Base-by-base conservation (phyloP, 495 filamentous ascomycete species). In the Corynascus novoguineensis region DNA sequence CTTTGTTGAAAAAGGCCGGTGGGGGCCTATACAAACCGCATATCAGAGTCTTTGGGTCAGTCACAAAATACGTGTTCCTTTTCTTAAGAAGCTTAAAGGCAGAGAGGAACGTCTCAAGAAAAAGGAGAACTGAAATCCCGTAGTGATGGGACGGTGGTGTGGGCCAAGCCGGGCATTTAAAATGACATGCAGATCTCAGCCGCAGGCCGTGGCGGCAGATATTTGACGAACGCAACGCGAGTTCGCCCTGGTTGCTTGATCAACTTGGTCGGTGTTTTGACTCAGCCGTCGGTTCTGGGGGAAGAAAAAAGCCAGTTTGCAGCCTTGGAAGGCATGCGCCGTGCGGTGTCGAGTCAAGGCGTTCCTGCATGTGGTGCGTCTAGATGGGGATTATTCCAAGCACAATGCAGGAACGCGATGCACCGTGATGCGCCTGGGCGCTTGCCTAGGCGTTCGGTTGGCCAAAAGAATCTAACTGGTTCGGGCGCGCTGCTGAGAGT, bases 171-270 rank as follows among this genome's bases (percentile, higher is more conserved):
- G 55, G 55, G 25, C 49, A 51, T 55, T 62, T 58, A 53, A 61
- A 50, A 49, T 51, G 53, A 62, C 55, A 55, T 55, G 60, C 55
- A 58, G 60, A 62, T 62, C 60, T 52, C 55, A 44, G 50, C 42
- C 53, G 37, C 45, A 51, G 15, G 21, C 11, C 40, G n/a, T 25
- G 34, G 24, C 19, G 42, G 34, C 24, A 40, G 50, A 29, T 27
- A 15, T 15, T 28, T 22, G 19, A 41, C n/a, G 14, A 41, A 41
- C 37, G 37, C 21, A 3, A 28, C 29, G 3, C 25, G 44, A 22
- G 46, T 1, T 55, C 57, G 42, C 41, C 34, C 57, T 53, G 49
- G 15, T 54, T 53, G 44, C 50, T 37, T 58, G 10, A 17, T 48
- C 14, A 19, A 24, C 5, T 34, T 24, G 40, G 9, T 4, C 40